A percentile compares a stretch with the other conserved stretches of the same genome.
These are phyloP conservation scores for Aspergillus persii DNA, from an alignment of 2,329 filamentous ascomycete species.

Conservation along the genomic window DNA sequence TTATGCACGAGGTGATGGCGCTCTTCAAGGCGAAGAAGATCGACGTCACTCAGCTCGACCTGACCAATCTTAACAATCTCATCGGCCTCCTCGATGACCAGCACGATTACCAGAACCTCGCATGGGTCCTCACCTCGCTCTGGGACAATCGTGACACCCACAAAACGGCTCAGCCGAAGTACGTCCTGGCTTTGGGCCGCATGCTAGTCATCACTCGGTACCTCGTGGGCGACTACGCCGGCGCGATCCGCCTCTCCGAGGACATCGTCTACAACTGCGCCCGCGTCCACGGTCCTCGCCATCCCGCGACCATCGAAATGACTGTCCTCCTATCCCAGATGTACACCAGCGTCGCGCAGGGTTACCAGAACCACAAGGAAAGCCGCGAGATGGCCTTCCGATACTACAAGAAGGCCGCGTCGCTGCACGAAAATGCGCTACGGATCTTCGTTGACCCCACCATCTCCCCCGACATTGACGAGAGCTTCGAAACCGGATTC, in stretches of 20 bases:
- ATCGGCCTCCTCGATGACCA: slow-evolving; percentile 46
- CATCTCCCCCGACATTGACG: slow-evolving; percentile 20
- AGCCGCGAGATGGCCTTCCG: slow-evolving; percentile 34
- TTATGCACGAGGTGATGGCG: slow-evolving; percentile 42
- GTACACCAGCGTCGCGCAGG: slow-evolving; percentile 47
- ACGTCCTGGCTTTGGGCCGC: slow-evolving; percentile 49
- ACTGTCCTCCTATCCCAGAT: slow-evolving; percentile 51
- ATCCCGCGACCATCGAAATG: slow-evolving; percentile 49
- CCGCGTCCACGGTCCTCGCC: slow-evolving; percentile 50
- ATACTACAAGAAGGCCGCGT: slow-evolving; percentile 41
- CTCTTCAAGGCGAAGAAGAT: slow-evolving; percentile 42
- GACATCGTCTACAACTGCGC: slow-evolving; percentile 57
- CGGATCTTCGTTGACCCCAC: slow-evolving; percentile 36
- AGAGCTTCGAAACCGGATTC: neutral
- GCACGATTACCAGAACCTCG: slow-evolving; percentile 45
- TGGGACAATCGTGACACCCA: slow-evolving; percentile 48
- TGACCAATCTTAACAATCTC: slow-evolving; percentile 43
- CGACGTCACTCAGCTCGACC: slow-evolving; percentile 43
- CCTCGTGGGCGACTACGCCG: slow-evolving; percentile 45
- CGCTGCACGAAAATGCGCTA: slow-evolving; percentile 39
- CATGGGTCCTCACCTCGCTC: slow-evolving; percentile 42
- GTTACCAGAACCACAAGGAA: slow-evolving; percentile 33
- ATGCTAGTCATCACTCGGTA: slow-evolving; percentile 52
- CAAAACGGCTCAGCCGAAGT: slow-evolving; percentile 35
- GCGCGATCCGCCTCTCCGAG: slow-evolving; percentile 50